Evolutionary conservation across 805 yeast species (phyloP), one percentile per base, ranked within the genome.

Genomic region (Teunomyces tritomae): DNA sequence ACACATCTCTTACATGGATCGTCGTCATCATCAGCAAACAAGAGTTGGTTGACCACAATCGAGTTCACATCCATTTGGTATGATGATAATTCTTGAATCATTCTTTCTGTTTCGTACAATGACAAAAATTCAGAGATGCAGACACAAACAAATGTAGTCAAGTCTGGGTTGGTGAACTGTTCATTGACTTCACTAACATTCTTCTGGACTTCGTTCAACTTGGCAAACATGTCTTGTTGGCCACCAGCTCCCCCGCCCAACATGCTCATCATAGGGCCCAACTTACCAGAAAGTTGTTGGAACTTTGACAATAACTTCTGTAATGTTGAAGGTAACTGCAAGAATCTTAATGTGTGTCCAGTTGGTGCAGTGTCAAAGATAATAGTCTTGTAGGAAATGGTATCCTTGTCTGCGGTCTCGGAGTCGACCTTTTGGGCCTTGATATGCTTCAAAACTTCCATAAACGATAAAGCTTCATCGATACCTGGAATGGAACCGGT

Each of bases 351-450:
- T 2, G 99, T 94, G 70, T 94, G 99, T 32, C 99, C 99, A 0
- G 99, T 94, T 58, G 99, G 99, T 0, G 99, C 99, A n/a, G 99
- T 94, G 68, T 94, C 99, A 62, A 94, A 94, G 56, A 94, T 89
- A 55, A 94, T 91, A 7, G 96, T 89, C 57, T 87, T 89, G 65
- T 87, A 94, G 28, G 65, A 51, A 10, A 62, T 45, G 41, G 55
- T 47, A 24, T 44, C 45, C 6, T 50, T 53, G 41, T 76, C 76
- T 1, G 46, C 29, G 26, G 29, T 48, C 10, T 54, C 64, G 27
- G 55, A 54, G 28, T 54, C 63, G 28, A 49, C 51, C 53, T 75
- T 74, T 70, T 87, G 94, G 55, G 80, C 83, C 70, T 90, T 91
- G 68, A 94, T 91, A 64, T 94, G 98, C 67, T 94, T 94, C 78